Conservation (phyloP, 176 grass and related monocot genomes). For the Pharus latifolius region DNA sequence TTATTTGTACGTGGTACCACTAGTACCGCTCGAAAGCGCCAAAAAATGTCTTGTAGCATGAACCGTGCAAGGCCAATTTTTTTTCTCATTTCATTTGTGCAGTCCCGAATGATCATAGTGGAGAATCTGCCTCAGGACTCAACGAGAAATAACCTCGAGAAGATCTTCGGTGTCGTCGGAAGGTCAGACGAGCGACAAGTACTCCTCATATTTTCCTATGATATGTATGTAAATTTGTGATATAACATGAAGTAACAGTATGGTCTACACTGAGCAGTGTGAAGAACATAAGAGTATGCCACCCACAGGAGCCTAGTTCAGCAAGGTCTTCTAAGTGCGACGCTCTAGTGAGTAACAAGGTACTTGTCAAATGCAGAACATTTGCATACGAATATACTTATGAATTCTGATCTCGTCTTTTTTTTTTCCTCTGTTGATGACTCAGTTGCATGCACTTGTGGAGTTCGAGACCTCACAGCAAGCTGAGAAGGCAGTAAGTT, state of each 20-base stretch:
- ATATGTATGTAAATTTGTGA: background rate
- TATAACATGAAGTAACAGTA: background rate
- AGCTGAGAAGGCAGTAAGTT: slow-evolving; percentile 72
- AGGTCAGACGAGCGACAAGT: slow-evolving; percentile 41
- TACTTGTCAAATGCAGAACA: too few relatives aligned
- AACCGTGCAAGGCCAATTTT: too few relatives aligned
- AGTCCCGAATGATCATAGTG: slow-evolving; percentile 69
- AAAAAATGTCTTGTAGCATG: too few relatives aligned
- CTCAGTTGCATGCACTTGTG: slow-evolving; percentile 77
- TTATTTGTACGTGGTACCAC: too few relatives aligned
- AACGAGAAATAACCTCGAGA: slow-evolving; percentile 53
- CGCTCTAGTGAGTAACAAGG: slow-evolving; percentile 69
- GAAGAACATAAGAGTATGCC: slow-evolving; percentile 75
- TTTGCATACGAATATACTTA: too few relatives aligned
- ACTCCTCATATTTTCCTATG: background rate
- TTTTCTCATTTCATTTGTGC: background rate
- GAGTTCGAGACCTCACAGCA: slow-evolving; percentile 62
- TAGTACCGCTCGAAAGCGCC: too few relatives aligned
- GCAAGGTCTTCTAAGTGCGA: slow-evolving; percentile 58
- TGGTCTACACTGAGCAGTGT: slow-evolving; percentile 28
- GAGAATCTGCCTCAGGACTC: slow-evolving; percentile 67
- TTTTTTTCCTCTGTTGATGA: too few relatives aligned
- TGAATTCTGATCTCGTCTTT: too few relatives aligned
- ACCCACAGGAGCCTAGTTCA: slow-evolving; percentile 64
- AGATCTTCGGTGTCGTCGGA: slow-evolving; percentile 53